Evolutionary conservation across 257 asterid genomes (phyloP).

Genomic region (Perilla frutescens): DNA sequence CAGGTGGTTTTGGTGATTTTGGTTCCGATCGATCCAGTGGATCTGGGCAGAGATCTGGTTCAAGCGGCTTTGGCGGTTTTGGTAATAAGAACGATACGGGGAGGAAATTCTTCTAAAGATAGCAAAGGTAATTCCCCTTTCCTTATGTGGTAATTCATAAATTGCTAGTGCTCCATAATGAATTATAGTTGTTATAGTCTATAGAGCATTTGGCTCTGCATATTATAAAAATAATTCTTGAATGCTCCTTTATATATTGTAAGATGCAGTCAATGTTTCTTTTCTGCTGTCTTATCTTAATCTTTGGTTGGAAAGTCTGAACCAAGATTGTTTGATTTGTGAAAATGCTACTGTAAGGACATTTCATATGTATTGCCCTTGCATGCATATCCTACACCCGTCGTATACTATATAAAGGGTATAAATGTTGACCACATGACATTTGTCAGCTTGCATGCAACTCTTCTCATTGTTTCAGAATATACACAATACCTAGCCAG

Average conservation of each 20-base stretch:
- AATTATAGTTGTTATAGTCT: conserved; percentile 1
- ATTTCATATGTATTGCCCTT: background rate
- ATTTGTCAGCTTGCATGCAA: background rate
- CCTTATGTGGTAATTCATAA: conserved; percentile 8
- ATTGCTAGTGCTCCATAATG: background rate
- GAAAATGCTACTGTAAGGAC: background rate
- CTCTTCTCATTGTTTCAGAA: no score
- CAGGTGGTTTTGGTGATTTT: conserved; percentile 48
- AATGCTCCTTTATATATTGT: background rate
- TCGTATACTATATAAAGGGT: no score
- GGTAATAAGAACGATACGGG: conserved; percentile 27
- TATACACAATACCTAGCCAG: no score
- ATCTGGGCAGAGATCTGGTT: conserved; percentile 50
- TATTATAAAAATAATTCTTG: background rate
- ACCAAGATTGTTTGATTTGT: background rate
- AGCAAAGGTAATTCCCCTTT: conserved; percentile 36
- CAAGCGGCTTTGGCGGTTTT: conserved; percentile 49
- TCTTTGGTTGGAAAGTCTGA: background rate
- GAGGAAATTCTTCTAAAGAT: conserved; percentile 34
- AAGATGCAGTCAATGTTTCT: background rate
- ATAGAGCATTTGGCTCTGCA: conserved; percentile 8
- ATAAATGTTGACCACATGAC: background rate
- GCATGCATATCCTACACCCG: background rate
- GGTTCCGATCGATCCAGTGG: conserved; percentile 54
- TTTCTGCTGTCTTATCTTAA: background rate